phyloP scores from a whole-genome alignment of 1,284 basidiomycete species.

The Ceratobasidium sp. region DNA sequence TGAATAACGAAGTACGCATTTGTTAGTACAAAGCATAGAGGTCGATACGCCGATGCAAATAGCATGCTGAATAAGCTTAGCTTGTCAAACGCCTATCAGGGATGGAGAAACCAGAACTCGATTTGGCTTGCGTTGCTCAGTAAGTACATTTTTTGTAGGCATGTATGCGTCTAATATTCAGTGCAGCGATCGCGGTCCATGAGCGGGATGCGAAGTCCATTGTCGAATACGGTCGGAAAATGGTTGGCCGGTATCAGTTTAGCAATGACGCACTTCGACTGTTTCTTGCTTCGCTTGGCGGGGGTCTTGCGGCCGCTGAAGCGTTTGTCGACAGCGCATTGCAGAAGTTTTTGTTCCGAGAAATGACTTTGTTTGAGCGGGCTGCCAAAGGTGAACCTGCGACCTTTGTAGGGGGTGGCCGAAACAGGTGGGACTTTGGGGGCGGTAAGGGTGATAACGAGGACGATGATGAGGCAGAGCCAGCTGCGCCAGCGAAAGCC shows the following conservation, averaged over 20 bases:
- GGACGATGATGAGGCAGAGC: conserved; percentile 47
- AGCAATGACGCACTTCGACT: conserved; percentile 86
- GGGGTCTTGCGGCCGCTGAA: conserved; percentile 75
- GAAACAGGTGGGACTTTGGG: conserved; percentile 48
- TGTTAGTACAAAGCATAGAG: conserved; percentile 72
- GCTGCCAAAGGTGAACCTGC: conserved; percentile 51
- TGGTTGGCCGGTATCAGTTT: conserved; percentile 78
- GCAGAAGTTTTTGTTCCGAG: conserved; percentile 74
- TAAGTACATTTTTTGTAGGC: conserved; percentile 59
- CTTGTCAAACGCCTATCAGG: conserved; percentile 81
- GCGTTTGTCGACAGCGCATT: conserved; percentile 80
- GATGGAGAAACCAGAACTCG: conserved; percentile 72
- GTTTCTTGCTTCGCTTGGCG: conserved; percentile 76
- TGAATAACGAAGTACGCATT: conserved; percentile 79
- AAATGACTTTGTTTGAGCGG: conserved; percentile 56
- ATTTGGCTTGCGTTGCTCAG: conserved; percentile 80
- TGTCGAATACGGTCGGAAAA: conserved; percentile 78
- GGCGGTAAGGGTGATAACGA: conserved; percentile 48
- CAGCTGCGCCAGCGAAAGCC: conserved; percentile 50
- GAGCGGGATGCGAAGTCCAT: conserved; percentile 69
- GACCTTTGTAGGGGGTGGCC: conserved; percentile 40
- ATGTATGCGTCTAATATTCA: conserved; percentile 10
- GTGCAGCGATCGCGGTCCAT: conserved; percentile 76
- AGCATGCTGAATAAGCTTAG: conserved; percentile 85
- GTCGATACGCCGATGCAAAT: conserved; percentile 76